A percentile compares a stretch with the other conserved stretches of the same genome.
These are phyloP conservation scores for Tylopilus vinaceipallidus DNA, from an alignment of 768 basidiomycete genomes.

Conservation along the genomic window DNA sequence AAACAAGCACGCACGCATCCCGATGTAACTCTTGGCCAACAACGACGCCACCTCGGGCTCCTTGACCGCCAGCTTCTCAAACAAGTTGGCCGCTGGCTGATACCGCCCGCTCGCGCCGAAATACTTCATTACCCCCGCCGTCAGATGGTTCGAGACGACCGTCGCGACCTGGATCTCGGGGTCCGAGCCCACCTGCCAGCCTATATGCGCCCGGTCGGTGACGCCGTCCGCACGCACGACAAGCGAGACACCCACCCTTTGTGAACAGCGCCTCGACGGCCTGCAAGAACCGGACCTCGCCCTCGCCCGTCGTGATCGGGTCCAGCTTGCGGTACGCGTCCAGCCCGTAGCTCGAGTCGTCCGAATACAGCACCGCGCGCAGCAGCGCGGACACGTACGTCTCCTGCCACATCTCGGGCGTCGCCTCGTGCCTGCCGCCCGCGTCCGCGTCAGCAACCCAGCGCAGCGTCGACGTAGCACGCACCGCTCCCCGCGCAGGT, in stretches of 20 bases:
- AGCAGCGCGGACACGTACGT: slow-evolving; percentile 93
- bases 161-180: slow-evolving; percentile 99
- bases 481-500: slow-evolving; percentile 90
- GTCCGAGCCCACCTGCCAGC: slow-evolving; percentile 98
- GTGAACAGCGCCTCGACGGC: slow-evolving; percentile 86
- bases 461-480: slow-evolving; percentile 22
- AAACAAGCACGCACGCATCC: slow-evolving; percentile 78
- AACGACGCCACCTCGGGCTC: slow-evolving; percentile 90
- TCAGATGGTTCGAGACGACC: slow-evolving; percentile 93
- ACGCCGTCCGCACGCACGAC: not conserved
- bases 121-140: slow-evolving; percentile 93
- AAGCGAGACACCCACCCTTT: slow-evolving; percentile 53
- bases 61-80: slow-evolving; percentile 81
- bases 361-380: slow-evolving; percentile 91
- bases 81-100: slow-evolving; percentile 87
- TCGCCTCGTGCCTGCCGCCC: slow-evolving; percentile 69
- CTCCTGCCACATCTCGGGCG: slow-evolving; percentile 94
- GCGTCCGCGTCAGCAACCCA: not conserved
- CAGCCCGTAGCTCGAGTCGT: slow-evolving; percentile 87
- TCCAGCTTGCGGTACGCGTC: slow-evolving; percentile 96
- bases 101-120: slow-evolving; percentile 90
- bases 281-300: slow-evolving; percentile 86
- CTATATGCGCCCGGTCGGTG: slow-evolving; percentile 45
- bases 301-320: slow-evolving; percentile 86
- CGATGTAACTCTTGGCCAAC: slow-evolving; percentile 87